Evolutionary conservation across 495 filamentous ascomycete genomes (phyloP), one percentile per base, ranked within the genome.

Genomic region (Usnea hakonensis): DNA sequence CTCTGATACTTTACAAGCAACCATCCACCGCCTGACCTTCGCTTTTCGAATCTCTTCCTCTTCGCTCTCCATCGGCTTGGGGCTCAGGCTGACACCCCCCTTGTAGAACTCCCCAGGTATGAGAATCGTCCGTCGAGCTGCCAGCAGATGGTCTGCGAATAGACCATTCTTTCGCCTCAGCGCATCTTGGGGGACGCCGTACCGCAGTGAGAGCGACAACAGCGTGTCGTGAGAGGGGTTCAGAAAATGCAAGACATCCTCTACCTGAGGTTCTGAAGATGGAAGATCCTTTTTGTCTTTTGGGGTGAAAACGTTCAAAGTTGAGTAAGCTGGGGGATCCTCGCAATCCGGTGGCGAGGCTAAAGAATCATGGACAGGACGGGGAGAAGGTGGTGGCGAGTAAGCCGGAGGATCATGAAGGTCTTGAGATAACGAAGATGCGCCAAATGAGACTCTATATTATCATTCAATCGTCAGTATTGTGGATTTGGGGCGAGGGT

Each of bases 11-110:
- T 90, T 90, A 70, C 81, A 86, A 2, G 77, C 76, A 17, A 89
- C 80, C 87, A 89, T 89, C 78, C 79, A 91, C 58, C 83, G 76
- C 44, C 88, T 79, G 38, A 90, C 78, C 66, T 84, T 85, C 16
- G 74, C 75, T 71, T 87, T 89, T 43, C 82, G 79, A 32, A 76
- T 75, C 67, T 87, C 85, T 66, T 88, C 85, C 36, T 85, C 87
- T 58, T 88, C 87, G 32, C 84, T 83, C 46, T 88, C 87, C 10
- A 85, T 68, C 0, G 87, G 87, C 9, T 80, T 72, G 2, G 87
- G 83, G 19, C 84, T 88, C 13, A 90, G 72, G 61, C 80, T 84
- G 7, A 84, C 76, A 26, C 81, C 82, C 3, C 79, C 84, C 63
- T 79, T 80, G 71, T 87, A 88, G 69, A 76, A 83, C 37, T 81